A percentile compares a stretch with the other conserved stretches of the same genome.
phyloP scores from a whole-genome alignment of 1,284 basidiomycete genomes.

The Trichosporon faecale region DNA sequence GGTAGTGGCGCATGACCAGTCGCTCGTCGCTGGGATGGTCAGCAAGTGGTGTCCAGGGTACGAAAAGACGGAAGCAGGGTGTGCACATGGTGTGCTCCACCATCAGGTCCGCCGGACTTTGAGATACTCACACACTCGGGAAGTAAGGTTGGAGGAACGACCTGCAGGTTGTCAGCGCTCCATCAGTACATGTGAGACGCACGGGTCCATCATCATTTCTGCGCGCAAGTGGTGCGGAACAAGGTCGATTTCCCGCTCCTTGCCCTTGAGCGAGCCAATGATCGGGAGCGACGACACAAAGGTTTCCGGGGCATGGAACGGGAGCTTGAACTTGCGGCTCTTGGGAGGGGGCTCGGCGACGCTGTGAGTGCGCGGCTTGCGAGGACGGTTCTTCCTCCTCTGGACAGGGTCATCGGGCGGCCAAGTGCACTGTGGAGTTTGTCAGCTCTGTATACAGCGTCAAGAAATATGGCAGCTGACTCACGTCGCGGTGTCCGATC shows the following conservation, averaged over 20 bases:
- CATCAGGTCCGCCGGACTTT: neutral
- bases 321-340: slow-evolving; percentile 26
- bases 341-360: slow-evolving; percentile 25
- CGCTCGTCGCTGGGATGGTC: slow-evolving; percentile 38
- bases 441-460: neutral
- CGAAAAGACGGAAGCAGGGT: neutral
- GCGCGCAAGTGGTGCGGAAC: slow-evolving; percentile 33
- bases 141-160: slow-evolving; percentile 46
- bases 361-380: slow-evolving; percentile 23
- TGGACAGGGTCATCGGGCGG: slow-evolving; percentile 37
- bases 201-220: slow-evolving; percentile 46
- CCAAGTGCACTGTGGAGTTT: slow-evolving; percentile 32
- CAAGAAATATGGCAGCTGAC: no score
- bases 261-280: slow-evolving; percentile 28
- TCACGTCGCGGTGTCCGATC: slow-evolving; percentile 37
- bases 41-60: slow-evolving; percentile 11
- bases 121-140: slow-evolving; percentile 34
- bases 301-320: slow-evolving; percentile 26
- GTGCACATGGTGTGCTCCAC: slow-evolving; percentile 2
- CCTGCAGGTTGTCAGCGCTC: slow-evolving; percentile 22
- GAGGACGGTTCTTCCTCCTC: slow-evolving; percentile 32
- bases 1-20: slow-evolving; percentile 48
- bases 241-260: slow-evolving; percentile 28
- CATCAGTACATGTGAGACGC: slow-evolving; percentile 18
- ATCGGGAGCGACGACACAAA: slow-evolving; percentile 25